Evolutionary conservation across 306 rosid species (phyloP).

Genomic region (Dalbergia oliveri): DNA sequence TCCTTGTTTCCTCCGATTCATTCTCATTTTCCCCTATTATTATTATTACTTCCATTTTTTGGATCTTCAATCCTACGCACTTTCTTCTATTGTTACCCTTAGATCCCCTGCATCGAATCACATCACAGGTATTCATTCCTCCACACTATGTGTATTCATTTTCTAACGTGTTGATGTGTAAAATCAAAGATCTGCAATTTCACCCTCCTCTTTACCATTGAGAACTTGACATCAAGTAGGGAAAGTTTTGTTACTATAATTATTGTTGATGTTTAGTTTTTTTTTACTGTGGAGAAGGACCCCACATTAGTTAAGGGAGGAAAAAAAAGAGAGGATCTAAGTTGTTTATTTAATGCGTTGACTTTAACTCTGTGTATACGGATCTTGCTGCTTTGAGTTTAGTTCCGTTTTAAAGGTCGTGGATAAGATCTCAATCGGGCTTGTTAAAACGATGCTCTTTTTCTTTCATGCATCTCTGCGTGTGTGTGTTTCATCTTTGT

Average conservation of each 20-base stretch:
- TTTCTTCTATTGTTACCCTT: neutral
- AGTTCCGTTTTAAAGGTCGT: neutral
- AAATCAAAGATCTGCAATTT: neutral
- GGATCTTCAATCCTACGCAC: neutral
- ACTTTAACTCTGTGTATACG: neutral
- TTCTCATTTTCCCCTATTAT: neutral
- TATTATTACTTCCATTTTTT: neutral
- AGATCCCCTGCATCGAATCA: neutral
- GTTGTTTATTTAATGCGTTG: neutral
- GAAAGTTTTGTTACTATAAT: no score
- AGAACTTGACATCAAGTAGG: neutral
- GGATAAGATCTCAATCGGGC: slow-evolving; percentile 36
- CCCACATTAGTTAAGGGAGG: neutral
- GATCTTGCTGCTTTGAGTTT: neutral
- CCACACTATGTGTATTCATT: neutral
- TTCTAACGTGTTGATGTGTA: neutral
- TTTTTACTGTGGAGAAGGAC: neutral
- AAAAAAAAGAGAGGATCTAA: neutral
- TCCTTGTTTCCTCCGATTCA: neutral
- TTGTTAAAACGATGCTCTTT: neutral
- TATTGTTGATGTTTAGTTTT: neutral
- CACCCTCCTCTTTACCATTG: no score
- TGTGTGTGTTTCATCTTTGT: neutral
- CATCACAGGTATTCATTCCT: neutral
- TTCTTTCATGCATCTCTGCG: neutral